Percentiles rank a stretch among this genome's conserved stretches.
Conservation (phyloP, 2,329 filamentous ascomycete genomes). For the Paradendryphiella salina region DNA sequence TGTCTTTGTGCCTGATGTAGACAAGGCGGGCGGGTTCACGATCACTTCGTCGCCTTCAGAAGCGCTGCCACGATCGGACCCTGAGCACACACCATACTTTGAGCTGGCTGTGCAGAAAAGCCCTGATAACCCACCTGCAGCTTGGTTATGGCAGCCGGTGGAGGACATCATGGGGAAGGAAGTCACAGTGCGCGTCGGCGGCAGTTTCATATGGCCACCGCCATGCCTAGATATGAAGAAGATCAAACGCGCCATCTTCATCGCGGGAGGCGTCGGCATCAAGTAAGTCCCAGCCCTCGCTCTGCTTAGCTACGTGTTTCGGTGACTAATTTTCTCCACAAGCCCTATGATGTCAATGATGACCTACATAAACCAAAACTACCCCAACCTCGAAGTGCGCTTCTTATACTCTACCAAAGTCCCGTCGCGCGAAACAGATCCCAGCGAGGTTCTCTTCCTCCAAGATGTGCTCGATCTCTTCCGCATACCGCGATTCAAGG, state of each 20-base stretch:
- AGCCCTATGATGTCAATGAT: constrained; percentile 76
- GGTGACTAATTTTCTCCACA: constrained; percentile 16
- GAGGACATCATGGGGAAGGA: constrained; percentile 61
- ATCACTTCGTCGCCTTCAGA: constrained; percentile 74
- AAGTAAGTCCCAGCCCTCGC: constrained; percentile 57
- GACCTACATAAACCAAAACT: constrained; percentile 58
- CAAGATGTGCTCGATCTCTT: constrained; percentile 41
- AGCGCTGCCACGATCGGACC: constrained; percentile 43
- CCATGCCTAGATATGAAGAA: constrained; percentile 48
- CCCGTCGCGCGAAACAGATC: constrained; percentile 35
- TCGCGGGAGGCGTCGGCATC: constrained; percentile 81
- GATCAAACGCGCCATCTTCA: constrained; percentile 67
- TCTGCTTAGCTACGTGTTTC: background rate
- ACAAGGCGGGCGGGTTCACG: constrained; percentile 81
- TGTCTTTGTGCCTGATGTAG: constrained; percentile 69
- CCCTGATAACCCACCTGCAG: constrained; percentile 70
- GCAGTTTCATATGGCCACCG: constrained; percentile 79
- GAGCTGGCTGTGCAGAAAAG: constrained; percentile 79
- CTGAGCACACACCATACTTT: constrained; percentile 56
- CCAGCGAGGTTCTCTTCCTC: constrained; percentile 43
- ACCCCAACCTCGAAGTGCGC: constrained; percentile 51
- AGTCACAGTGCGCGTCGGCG: constrained; percentile 73
- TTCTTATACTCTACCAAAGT: constrained; percentile 66
- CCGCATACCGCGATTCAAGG: constrained; percentile 31
- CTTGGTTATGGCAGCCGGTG: constrained; percentile 69